These are phyloP conservation scores for Boletus subcaerulescens DNA, from an alignment of 768 basidiomycete species.

Conservation along the genomic window DNA sequence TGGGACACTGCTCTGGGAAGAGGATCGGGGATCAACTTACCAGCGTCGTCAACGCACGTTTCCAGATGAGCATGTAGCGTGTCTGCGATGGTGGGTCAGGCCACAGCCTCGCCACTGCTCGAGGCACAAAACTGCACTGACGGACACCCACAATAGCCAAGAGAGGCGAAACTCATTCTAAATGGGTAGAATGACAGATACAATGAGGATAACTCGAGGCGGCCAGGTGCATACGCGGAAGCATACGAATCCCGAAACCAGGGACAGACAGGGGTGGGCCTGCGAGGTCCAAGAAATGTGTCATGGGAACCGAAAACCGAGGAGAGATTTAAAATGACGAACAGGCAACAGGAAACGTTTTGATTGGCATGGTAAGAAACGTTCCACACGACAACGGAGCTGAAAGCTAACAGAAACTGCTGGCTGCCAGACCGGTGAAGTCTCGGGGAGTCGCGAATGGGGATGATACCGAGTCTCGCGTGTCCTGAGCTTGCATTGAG, in stretches of 20 bases:
- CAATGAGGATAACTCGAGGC: slow-evolving; percentile 26
- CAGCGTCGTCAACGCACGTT: neutral
- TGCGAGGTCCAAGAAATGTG: slow-evolving; percentile 1
- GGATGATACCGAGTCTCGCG: too few relatives aligned
- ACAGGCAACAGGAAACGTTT: slow-evolving; percentile 23
- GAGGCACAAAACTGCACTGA: neutral
- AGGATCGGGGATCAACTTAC: neutral
- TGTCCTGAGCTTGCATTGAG: neutral
- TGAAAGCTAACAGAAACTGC: neutral
- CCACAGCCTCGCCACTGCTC: neutral
- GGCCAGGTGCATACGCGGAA: neutral
- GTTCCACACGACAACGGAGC: neutral
- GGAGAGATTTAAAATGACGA: slow-evolving; percentile 10
- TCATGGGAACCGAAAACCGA: slow-evolving; percentile 5
- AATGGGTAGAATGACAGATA: neutral
- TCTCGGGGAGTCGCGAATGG: neutral
- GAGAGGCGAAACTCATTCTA: slow-evolving; percentile 8
- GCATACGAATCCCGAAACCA: slow-evolving; percentile 1
- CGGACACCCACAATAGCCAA: slow-evolving; percentile 1
- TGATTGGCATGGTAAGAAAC: slow-evolving; percentile 18
- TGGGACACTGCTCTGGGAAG: neutral
- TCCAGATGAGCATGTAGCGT: neutral
- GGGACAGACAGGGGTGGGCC: neutral
- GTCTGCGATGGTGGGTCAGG: too few relatives aligned
- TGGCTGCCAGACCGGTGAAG: neutral